Evolutionary conservation across 75 land plant genomes (phyloP), one percentile per base, ranked within the genome.

Genomic region (Selaginella tamariscina): DNA sequence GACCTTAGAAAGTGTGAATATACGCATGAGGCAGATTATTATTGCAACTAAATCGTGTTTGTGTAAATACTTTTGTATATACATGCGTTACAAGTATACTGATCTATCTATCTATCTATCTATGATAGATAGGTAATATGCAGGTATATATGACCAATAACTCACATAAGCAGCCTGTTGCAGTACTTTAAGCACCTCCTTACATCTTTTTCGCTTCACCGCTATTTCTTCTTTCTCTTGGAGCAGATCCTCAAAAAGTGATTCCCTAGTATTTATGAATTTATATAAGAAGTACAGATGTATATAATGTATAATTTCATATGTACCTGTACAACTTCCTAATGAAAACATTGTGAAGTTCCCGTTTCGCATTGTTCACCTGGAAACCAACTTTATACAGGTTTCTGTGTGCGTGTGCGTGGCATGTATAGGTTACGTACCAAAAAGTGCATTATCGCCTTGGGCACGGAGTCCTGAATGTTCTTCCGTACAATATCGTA

Each of bases 401-500:
- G 15, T 57, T 5, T 2, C 26, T 5, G 62, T 5, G n/a, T n/a
- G n/a, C n/a, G n/a, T n/a, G n/a, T 5, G 27, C 20, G 2, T 5
- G 2, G 20, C 2, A 57, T 57, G 62, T 27, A 24, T 21, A 59
- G 62, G 8, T 9, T 59, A 26, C 56, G 32, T 54, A 74, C 72
- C 78, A 76, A 26, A 60, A 76, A 76, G 54, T 76, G 78, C 78
- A 79, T 79, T 33, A 75, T 75, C 26, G 81, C 78, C 71, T 79
- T 79, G 31, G 81, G 78, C 56, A 79, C 78, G 26, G 63, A 64
- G 57, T 75, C 81, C 56, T 79, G 78, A 29, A 79, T 66, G 39
- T 79, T 79, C 66, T 75, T 79, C 33, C 81, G 71, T n/a, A 79
- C 81, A 75, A 79, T 79, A 63, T 79, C 78, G 62, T 79, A 79